Evolutionary conservation across 2,329 filamentous ascomycete species (phyloP), one percentile per base, ranked within the genome.

Genomic region (Alternaria tenuissima): DNA sequence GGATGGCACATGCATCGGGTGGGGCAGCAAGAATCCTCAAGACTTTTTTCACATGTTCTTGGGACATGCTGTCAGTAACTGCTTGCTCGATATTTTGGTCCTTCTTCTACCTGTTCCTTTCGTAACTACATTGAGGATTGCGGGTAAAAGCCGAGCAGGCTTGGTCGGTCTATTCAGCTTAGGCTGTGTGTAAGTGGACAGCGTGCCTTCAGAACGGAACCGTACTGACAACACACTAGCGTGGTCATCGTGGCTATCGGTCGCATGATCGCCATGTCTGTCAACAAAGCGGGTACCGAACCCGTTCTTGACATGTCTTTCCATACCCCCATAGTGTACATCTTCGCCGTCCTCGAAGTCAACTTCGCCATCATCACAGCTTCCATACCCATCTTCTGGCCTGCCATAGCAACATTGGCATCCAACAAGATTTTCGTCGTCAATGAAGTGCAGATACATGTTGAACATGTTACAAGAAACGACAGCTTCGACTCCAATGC

Each of bases 351-450:
- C 26, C 74, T 79, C 53, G 77, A 79, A 63, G 67, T 78, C 66
- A 74, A 78, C 62, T 68, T 79, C 43, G 76, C 76, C 42, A 79
- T 79, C 43, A 67, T 78, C 4, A 73, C 71, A 42, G 77, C 76
- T 18, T 76, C 72, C 0, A 75, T 79, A 32, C 77, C 77, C 22
- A 76, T 78, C 43, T 79, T 79, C 71, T 79, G 76, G 76, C 77
- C 77, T 12, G 61, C 72, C 36, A 73, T 79, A 52, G 63, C 61
- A 18, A 70, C 66, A 16, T 49, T 79, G 16, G 67, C 75, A 5
- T 49, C 63, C 36, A 76, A 76, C 65, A 76, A 74, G 34, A 79
- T 79, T 61, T 74, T 78, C 41, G 76, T 79, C 59, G 73, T 78
- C 61, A 78, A 78, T 51, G 76, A 79, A 56, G 72, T 79, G 62